Conservation (phyloP, 129 eudicot species). For the Artemisia argyi region DNA sequence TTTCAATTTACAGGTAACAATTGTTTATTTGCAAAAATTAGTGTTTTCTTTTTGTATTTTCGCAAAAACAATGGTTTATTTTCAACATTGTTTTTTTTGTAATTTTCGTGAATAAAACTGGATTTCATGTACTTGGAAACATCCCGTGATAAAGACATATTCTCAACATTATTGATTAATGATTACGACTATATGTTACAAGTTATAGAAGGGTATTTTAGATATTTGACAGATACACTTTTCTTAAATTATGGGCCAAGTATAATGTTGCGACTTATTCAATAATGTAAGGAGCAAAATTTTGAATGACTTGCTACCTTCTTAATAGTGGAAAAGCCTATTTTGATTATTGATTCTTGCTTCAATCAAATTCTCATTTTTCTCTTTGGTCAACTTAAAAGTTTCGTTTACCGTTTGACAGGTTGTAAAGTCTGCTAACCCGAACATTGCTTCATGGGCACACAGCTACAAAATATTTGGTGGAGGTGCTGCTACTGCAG, state of each 20-base stretch:
- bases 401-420: neutral
- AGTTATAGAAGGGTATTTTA: neutral
- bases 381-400: neutral
- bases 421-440: neutral
- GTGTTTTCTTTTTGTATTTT: neutral
- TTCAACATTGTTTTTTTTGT: neutral
- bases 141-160: no score
- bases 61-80: neutral
- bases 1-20: constrained; percentile 7
- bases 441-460: neutral
- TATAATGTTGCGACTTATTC: neutral
- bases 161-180: no score
- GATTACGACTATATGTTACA: neutral
- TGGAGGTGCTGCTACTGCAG: neutral
- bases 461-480: neutral
- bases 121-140: no score
- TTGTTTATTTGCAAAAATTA: neutral
- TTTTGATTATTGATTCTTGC: neutral
- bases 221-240: no score
- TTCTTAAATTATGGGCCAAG: neutral
- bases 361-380: neutral
- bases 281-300: neutral
- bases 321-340: neutral
- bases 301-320: neutral
- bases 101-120: no score